phyloP scores from a whole-genome alignment of 2,329 filamentous ascomycete species.

The Pseudopithomyces chartarum region DNA sequence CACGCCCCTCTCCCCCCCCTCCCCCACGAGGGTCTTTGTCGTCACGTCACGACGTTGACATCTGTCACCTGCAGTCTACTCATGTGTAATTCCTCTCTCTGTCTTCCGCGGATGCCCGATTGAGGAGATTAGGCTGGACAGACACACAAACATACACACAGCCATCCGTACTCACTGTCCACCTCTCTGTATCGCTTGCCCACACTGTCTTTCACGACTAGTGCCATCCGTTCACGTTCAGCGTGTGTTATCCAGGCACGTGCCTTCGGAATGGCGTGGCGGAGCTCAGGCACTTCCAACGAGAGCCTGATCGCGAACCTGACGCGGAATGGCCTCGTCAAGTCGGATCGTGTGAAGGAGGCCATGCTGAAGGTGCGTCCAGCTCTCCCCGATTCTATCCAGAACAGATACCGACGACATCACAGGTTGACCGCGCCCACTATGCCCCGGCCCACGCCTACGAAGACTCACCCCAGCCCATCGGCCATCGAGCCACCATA shows the following conservation, averaged over 20 bases:
- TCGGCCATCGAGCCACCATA: slow-evolving; percentile 72
- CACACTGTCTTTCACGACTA: slow-evolving; percentile 22
- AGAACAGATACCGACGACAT: slow-evolving; percentile 5
- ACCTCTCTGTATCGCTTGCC: not conserved
- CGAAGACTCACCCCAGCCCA: slow-evolving; percentile 70
- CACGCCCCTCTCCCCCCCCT: not conserved
- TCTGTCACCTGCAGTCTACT: too few relatives aligned
- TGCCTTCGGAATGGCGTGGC: slow-evolving; percentile 79
- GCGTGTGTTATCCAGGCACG: slow-evolving; percentile 18
- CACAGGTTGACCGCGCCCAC: slow-evolving; percentile 82
- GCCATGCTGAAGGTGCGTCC: slow-evolving; percentile 75
- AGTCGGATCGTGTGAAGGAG: slow-evolving; percentile 70
- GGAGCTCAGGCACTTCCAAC: slow-evolving; percentile 77
- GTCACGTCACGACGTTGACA: not conserved
- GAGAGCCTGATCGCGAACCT: slow-evolving; percentile 78
- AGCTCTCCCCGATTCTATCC: not conserved
- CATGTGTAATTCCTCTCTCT: too few relatives aligned
- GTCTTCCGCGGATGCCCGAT: too few relatives aligned
- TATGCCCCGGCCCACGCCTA: slow-evolving; percentile 78
- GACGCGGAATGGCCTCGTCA: slow-evolving; percentile 72
- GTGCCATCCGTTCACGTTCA: slow-evolving; percentile 26
- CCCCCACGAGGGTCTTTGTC: slow-evolving; percentile 13
- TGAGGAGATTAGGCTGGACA: too few relatives aligned
- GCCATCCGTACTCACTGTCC: too few relatives aligned
- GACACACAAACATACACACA: too few relatives aligned